A percentile compares a stretch with the other conserved stretches of the same genome.
These are phyloP conservation scores for Castanospermum australe DNA, from an alignment of 306 rosid species.

Conservation along the genomic window DNA sequence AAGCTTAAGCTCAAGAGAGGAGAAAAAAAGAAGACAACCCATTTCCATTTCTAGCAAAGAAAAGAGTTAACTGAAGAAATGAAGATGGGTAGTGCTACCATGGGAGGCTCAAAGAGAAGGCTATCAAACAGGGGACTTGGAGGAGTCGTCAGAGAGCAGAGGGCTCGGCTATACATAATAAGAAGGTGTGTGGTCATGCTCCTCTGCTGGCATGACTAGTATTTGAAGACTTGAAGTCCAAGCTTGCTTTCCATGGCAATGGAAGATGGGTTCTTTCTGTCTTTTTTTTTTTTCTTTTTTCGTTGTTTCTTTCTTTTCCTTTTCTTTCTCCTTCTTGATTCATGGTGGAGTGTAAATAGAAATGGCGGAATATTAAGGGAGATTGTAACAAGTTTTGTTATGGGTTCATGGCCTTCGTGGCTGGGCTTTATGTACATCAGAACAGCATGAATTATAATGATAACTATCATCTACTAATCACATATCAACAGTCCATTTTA, in stretches of 20 bases:
- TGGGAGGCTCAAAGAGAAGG: conserved; percentile 76
- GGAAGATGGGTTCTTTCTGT: conserved; percentile 13
- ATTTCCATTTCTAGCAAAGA: neutral
- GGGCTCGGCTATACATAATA: conserved; percentile 84
- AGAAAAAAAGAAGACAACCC: neutral
- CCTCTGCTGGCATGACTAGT: conserved; percentile 93
- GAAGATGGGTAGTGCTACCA: conserved; percentile 59
- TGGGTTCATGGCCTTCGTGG: conserved; percentile 29
- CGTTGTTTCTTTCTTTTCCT: neutral
- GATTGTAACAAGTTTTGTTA: conserved; percentile 36
- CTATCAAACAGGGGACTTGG: conserved; percentile 79
- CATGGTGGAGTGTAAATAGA: conserved; percentile 50
- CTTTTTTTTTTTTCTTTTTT: neutral
- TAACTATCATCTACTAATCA: conserved; percentile 2
- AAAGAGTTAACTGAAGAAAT: conserved; percentile 32
- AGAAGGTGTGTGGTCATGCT: conserved; percentile 99
- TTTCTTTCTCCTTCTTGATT: neutral
- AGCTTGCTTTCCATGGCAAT: neutral
- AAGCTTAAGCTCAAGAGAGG: neutral
- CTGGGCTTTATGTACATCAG: conserved; percentile 42
- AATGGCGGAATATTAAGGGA: conserved; percentile 20
- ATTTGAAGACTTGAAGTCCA: neutral
- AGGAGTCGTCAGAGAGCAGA: conserved; percentile 80
- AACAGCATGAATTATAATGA: conserved; percentile 35
- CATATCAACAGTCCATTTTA: neutral